A percentile compares a stretch with the other conserved stretches of the same genome.
Evolutionary conservation across 192 early-diverging fungal genomes (phyloP).

Genomic region (Haplosporangium gracile): DNA sequence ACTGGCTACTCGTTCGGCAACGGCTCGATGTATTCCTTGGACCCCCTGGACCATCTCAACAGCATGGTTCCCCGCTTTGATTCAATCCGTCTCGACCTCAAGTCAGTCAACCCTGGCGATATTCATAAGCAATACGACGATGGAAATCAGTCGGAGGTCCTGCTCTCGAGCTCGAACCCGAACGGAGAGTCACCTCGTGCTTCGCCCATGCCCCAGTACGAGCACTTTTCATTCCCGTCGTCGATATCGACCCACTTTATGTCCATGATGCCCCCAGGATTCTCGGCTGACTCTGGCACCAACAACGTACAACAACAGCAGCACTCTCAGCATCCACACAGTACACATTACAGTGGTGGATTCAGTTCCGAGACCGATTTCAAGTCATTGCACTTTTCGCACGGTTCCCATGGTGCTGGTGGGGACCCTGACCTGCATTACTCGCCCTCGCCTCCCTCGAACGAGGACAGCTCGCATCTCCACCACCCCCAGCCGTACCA

Average conservation of each 20-base stretch:
- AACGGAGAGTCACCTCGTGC: conserved; percentile 47
- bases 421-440: conserved; percentile 18
- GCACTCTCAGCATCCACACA: conserved; percentile 1
- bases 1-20: conserved; percentile 42
- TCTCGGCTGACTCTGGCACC: conserved; percentile 10
- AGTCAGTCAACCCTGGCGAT: conserved; percentile 47
- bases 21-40: conserved; percentile 48
- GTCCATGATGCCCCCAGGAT: conserved; percentile 29
- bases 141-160: conserved; percentile 1
- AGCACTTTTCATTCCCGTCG: conserved; percentile 45
- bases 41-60: conserved; percentile 42
- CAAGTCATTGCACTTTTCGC: conserved; percentile 35
- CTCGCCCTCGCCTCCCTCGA: conserved; percentile 35
- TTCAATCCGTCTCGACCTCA: conserved; percentile 49
- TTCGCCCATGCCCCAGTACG: conserved; percentile 52
- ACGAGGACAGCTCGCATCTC: conserved; percentile 34
- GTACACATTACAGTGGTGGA: conserved; percentile 10
- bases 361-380: conserved; percentile 39
- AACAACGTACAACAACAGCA: conserved; percentile 27
- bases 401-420: conserved; percentile 25
- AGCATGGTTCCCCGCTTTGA: conserved; percentile 48
- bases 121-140: conserved; percentile 46
- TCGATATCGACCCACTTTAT: conserved; percentile 54
- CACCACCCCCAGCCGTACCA: conserved; percentile 33
- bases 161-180: conserved; percentile 37